These are phyloP conservation scores for Malus orientalis DNA, from an alignment of 306 rosid genomes.

Conservation along the genomic window DNA sequence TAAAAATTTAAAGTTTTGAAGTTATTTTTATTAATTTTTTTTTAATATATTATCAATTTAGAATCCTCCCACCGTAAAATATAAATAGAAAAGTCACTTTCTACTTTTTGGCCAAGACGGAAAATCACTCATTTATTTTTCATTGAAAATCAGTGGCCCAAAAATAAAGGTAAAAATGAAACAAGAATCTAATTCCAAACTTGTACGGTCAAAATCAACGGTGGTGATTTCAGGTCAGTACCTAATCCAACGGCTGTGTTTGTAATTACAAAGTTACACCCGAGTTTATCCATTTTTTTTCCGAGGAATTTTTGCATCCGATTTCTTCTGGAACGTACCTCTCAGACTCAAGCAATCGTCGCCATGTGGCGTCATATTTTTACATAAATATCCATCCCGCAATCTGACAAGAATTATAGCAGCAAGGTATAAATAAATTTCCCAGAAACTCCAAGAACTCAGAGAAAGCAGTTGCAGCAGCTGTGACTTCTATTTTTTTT, in stretches of 20 bases:
- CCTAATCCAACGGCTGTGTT: background rate
- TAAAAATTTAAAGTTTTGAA: no score
- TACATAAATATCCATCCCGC: background rate
- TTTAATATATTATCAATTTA: no score
- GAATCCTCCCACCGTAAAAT: no score
- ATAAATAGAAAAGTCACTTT: no score
- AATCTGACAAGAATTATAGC: background rate
- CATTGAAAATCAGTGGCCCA: no score
- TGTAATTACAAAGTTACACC: background rate
- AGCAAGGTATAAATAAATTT: background rate
- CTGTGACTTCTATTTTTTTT: background rate
- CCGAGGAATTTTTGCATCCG: background rate
- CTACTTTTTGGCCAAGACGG: no score
- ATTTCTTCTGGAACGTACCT: background rate
- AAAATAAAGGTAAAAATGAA: no score
- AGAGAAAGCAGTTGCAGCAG: background rate
- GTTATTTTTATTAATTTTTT: no score
- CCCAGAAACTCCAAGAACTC: background rate
- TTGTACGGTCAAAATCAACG: background rate
- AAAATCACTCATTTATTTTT: no score
- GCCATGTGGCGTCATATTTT: conserved; percentile 1
- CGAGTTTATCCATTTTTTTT: background rate
- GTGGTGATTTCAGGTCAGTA: background rate
- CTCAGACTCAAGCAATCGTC: background rate
- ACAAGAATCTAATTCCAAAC: background rate